Evolutionary conservation across 2,329 filamentous ascomycete species (phyloP), one percentile per base, ranked within the genome.

Genomic region (Stagonosporopsis chrysanthemi): DNA sequence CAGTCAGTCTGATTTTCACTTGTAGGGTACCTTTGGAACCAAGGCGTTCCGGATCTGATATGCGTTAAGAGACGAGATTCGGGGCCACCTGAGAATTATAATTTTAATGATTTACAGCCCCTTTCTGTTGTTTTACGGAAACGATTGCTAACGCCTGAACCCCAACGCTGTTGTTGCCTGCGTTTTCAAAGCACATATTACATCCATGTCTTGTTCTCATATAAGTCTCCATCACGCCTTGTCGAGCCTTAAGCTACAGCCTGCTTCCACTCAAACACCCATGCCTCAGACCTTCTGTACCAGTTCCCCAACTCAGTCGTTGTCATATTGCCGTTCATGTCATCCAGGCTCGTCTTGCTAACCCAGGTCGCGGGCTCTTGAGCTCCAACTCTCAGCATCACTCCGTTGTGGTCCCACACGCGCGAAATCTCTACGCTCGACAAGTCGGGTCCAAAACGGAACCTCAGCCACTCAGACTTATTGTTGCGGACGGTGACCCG

Each of bases 61-160:
- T 63, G 62, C 56, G 47, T 64, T 62, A 67, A 66, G 64, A 69
- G 63, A 65, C 59, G 65, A 68, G 60, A 60, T 56, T 59, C 58
- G 65, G 69, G 67, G 65, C 69, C 63, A 71, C 69, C 70, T 68
- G 68, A 69, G 60, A 61, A 66, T 61, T 67, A 66, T 69, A 68
- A 68, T 67, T 68, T 64, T 70, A 66, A 67, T 72, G 56, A 64
- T 64, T 65, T 56, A 23, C 23, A 38, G 46, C 40, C 52, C 36
- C 39, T 52, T 41, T 39, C 58, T 54, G 43, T 44, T 56, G 24
- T 28, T 54, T 24, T 41, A 28, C 31, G 22, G 38, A 43, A 23
- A 41, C 24, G 24, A 36, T 19, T 22, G 19, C 1, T 31, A 23
- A 33, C 29, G 29, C 39, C 46, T 38, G 7, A 41, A 48, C 23